Base-by-base conservation (phyloP, 2,329 filamentous ascomycete genomes). In the Phialemonium atrogriseum region DNA sequence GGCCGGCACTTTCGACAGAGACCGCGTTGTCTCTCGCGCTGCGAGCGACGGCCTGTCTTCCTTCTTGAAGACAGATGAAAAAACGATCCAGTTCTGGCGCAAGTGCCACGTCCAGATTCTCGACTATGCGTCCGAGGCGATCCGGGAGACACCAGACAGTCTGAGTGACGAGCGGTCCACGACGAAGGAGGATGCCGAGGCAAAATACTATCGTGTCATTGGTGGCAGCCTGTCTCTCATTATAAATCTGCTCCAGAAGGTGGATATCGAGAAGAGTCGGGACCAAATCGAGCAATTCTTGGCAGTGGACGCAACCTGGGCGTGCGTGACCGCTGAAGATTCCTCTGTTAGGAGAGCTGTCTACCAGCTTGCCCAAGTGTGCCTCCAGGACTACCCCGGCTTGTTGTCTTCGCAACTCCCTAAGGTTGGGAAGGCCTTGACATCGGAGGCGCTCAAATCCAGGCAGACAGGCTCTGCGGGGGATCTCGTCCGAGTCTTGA, bases 91-190 rank as follows among this genome's bases (percentile, higher is more conserved):
- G 29, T 80, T 96, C 36, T 88, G 85, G 72, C 84, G 73, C 51
- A 77, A 80, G 32, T 95, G 88, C 49, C 86, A 94, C 51, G 60
- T 68, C 6, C 73, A 83, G 18, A 86, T 95, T 24, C 63, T 96
- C 35, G 77, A 87, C 30, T 95, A 86, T 55, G 85, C 86, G 35
- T 74, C 73, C 34, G 77, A 85, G 48, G 85, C 86, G 5, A 73
- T 91, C 24, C 74, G 80, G 33, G 91, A 98, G 56, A 89, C 82
- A 0, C 58, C 80, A 3, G 70, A 80, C 21, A 93, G 85, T 0
- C 64, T 98, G 21, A 96, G 88, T 51, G 91, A 98, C 51, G 84
- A 93, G 57, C 73, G 89, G 15, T 85, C 78, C 1, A 84, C 87
- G 4, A 91, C 77, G 37, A 61, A 73, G 7, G 89, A 96, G 44